These are phyloP conservation scores for Saturnispora kantuleensis DNA, from an alignment of 805 yeast genomes.

Conservation along the genomic window DNA sequence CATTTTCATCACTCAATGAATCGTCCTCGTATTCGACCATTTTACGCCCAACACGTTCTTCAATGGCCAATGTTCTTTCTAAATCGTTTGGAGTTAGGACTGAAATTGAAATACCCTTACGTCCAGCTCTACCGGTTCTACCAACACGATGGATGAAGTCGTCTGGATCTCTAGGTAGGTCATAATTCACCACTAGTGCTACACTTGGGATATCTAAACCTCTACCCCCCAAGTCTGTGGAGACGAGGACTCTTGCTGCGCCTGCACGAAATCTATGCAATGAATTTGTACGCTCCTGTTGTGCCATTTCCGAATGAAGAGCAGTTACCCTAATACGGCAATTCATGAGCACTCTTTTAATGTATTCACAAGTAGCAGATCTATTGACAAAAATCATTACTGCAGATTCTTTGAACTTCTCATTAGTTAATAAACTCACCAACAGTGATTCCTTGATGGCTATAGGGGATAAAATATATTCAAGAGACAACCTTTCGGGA, in stretches of 20 bases:
- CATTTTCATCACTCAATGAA: slow-evolving; percentile 60
- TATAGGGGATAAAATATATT: slow-evolving; percentile 71
- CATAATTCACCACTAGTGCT: slow-evolving; percentile 68
- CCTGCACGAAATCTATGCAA: slow-evolving; percentile 88
- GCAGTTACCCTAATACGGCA: slow-evolving; percentile 79
- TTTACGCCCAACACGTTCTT: slow-evolving; percentile 69
- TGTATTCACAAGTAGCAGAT: slow-evolving; percentile 80
- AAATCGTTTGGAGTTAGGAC: slow-evolving; percentile 83
- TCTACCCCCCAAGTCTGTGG: slow-evolving; percentile 93
- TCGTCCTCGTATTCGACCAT: slow-evolving; percentile 67
- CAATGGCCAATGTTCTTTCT: slow-evolving; percentile 71
- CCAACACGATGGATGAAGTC: slow-evolving; percentile 86
- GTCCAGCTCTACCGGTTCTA: slow-evolving; percentile 96
- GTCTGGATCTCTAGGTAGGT: slow-evolving; percentile 76
- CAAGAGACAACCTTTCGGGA: slow-evolving; percentile 59
- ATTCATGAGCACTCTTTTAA: slow-evolving; percentile 65
- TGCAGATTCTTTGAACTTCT: slow-evolving; percentile 52
- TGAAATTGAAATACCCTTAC: slow-evolving; percentile 73
- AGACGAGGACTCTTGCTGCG: slow-evolving; percentile 85
- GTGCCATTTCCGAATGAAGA: slow-evolving; percentile 91
- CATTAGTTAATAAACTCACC: slow-evolving; percentile 53
- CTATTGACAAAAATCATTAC: slow-evolving; percentile 87
- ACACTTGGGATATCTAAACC: slow-evolving; percentile 79
- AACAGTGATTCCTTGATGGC: slow-evolving; percentile 86
- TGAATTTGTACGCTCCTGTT: slow-evolving; percentile 81